A percentile compares a stretch with the other conserved stretches of the same genome.
Conservation (phyloP, 495 filamentous ascomycete genomes). For the Aspergillus taichungensis region DNA sequence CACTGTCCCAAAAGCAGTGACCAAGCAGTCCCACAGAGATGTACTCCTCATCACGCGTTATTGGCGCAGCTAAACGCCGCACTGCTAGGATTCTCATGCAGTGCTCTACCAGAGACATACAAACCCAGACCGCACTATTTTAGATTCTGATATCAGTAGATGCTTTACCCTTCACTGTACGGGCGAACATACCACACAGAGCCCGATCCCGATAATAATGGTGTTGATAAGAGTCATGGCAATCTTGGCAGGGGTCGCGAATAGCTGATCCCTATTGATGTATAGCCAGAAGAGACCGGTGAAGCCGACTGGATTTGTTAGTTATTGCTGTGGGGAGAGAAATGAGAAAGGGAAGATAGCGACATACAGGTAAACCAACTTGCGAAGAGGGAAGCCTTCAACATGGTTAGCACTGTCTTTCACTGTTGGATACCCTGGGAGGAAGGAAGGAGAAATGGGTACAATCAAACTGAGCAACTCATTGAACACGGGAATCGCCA, state of each 20-base stretch:
- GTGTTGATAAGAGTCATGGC: conserved; percentile 37
- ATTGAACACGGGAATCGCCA: conserved; percentile 62
- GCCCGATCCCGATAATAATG: conserved; percentile 44
- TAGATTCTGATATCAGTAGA: background rate
- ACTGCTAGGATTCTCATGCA: conserved; percentile 24
- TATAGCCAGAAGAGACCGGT: conserved; percentile 31
- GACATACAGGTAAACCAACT: conserved; percentile 32
- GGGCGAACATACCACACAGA: conserved; percentile 18
- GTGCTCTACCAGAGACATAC: conserved; percentile 27
- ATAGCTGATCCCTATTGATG: conserved; percentile 46
- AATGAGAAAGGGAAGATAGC: background rate
- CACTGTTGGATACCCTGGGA: background rate
- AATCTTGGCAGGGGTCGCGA: conserved; percentile 34
- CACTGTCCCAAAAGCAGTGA: background rate
- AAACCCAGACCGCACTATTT: conserved; percentile 28
- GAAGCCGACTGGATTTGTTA: conserved; percentile 19
- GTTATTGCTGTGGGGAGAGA: background rate
- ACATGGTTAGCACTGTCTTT: conserved; percentile 3
- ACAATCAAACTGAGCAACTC: conserved; percentile 40
- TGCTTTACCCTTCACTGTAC: conserved; percentile 2
- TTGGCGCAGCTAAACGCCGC: conserved; percentile 27
- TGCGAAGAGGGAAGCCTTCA: conserved; percentile 25
- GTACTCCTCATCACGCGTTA: conserved; percentile 10
- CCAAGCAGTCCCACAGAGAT: background rate
- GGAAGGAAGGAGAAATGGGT: background rate